These are phyloP conservation scores for Solanum pennellii DNA, from an alignment of 257 asterid species.

Conservation along the genomic window DNA sequence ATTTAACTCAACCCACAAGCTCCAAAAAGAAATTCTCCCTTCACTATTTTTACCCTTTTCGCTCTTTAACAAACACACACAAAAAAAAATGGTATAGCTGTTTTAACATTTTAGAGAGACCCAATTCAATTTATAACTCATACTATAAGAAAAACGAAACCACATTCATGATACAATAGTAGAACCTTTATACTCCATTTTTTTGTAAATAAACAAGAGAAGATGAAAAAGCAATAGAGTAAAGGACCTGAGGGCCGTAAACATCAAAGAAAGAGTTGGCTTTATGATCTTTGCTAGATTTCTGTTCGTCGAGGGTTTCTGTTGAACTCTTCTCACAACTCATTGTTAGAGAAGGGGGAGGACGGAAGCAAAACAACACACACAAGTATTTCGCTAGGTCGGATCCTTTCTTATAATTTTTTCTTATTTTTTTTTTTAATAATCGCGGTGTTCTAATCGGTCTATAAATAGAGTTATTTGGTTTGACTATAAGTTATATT, in stretches of 20 bases:
- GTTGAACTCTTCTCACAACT: conserved; percentile 19
- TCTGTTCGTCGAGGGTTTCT: conserved; percentile 17
- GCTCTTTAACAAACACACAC: not conserved
- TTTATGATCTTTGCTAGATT: conserved; percentile 10
- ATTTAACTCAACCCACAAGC: not conserved
- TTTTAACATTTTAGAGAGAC: not conserved
- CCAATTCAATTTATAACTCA: not conserved
- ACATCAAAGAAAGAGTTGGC: conserved; percentile 52
- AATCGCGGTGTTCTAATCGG: too few species aligned
- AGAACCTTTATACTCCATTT: not conserved
- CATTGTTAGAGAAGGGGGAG: conserved; percentile 14
- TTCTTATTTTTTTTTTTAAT: too few species aligned
- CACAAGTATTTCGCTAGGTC: not conserved
- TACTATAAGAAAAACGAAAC: not conserved
- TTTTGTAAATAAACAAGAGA: not conserved
- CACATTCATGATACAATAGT: not conserved
- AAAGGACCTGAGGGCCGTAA: conserved; percentile 72
- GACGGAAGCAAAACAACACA: not conserved
- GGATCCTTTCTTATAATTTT: not conserved
- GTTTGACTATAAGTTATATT: too few species aligned
- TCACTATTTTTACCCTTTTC: not conserved
- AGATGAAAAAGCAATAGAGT: not conserved
- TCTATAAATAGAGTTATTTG: too few species aligned
- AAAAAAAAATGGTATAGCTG: not conserved
- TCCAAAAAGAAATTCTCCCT: not conserved